These are phyloP conservation scores for Pigoraptor vietnamica DNA, from an alignment of 78 protist genomes.

Conservation along the genomic window DNA sequence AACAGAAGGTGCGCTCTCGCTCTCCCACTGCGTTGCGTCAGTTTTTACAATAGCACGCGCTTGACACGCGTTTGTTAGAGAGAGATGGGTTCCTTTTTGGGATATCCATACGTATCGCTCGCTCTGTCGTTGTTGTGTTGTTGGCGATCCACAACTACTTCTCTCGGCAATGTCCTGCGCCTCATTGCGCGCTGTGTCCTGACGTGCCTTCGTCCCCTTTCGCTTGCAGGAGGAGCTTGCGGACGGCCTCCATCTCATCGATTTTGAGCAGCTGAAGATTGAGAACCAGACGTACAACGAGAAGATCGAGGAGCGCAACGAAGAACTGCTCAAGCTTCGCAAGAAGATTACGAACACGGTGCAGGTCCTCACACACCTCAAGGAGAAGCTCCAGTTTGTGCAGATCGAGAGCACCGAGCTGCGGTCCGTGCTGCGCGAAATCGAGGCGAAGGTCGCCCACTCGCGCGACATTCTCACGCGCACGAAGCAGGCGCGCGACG, in stretches of 20 bases:
- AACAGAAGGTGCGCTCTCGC: not conserved
- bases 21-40: too few species aligned
- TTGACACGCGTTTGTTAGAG: too few species aligned
- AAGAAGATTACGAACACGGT: constrained; percentile 51
- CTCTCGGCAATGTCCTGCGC: too few species aligned
- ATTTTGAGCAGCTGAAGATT: constrained; percentile 85
- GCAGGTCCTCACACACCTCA: constrained; percentile 65
- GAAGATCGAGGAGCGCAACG: constrained; percentile 83
- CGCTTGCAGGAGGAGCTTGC: not conserved
- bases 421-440: not conserved
- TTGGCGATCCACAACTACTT: too few species aligned
- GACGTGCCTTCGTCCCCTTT: too few species aligned
- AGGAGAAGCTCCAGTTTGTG: constrained; percentile 61
- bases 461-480: not conserved
- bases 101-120: too few species aligned
- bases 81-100: too few species aligned
- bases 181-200: too few species aligned
- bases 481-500: not conserved
- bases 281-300: constrained; percentile 82
- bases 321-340: constrained; percentile 62
- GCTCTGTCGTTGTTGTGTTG: too few species aligned
- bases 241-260: constrained; percentile 64
- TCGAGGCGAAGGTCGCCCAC: not conserved
- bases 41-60: too few species aligned
- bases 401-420: not conserved